Base-by-base conservation (phyloP, 495 filamentous ascomycete genomes). In the Cercophora newfieldiana region DNA sequence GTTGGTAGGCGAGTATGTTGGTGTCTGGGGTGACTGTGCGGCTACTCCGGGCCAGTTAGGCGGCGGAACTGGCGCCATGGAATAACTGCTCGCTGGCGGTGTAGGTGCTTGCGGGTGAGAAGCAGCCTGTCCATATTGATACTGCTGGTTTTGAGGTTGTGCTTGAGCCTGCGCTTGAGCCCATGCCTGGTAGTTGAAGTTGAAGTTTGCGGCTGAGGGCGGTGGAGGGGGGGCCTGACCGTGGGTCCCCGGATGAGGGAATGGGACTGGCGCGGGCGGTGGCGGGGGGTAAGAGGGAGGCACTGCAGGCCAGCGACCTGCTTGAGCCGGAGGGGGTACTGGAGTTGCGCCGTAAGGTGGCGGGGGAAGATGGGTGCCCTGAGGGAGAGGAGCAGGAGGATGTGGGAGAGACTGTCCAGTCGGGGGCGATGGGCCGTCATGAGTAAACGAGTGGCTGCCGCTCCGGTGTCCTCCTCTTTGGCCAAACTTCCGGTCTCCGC, bases 401-500 rank as follows among this genome's bases (percentile, higher is more conserved):
- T 44, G 37, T 44, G 37, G 37, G 37, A 33, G 30, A 33, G 37
- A 14, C 18, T 44, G 4, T 16, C 37, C 37, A 44, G 12, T 16
- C 37, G 37, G 2, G 2, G 37, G 12, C 2, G 10, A 44, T 44
- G 10, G 37, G 18, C 18, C 10, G 18, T 44, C 37, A 2, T 44
- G 37, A 4, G 30, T 33, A 12, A 12, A 12, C 30, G 68, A 66
- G 18, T 48, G 47, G 26, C 55, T 50, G 47, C 29, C 61, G 33
- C 59, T 57, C 25, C 62, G 31, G 18, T 50, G 19, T 5, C 63
- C 54, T 21, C 69, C 60, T 1, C 63, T 65, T 63, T 67, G 62
- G 29, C 67, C 67, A 58, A 65, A 53, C 33, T 44, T 30, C 37
- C 64, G 68, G 67, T 71, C 67, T 33, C 65, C 79, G 29, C 76